These are phyloP conservation scores for Rhododendron molle DNA, from an alignment of 148 eudicot genomes.

Conservation along the genomic window DNA sequence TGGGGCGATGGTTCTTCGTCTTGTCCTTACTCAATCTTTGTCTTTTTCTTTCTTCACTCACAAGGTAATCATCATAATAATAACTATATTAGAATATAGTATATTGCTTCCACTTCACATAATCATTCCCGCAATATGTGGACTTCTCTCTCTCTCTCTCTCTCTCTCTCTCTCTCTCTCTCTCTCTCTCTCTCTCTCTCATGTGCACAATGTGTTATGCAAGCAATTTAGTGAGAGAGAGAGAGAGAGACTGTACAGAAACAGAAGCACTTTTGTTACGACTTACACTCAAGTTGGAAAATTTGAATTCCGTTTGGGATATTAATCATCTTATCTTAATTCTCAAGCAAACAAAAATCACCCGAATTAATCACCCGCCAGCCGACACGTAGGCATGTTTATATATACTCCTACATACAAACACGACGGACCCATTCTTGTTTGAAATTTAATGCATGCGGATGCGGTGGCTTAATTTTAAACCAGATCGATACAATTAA, in stretches of 20 bases:
- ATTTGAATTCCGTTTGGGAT: neutral
- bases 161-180: neutral
- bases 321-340: neutral
- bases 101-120: constrained; percentile 81
- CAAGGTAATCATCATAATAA: constrained; percentile 55
- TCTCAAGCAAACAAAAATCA: neutral
- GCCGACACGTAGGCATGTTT: neutral
- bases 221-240: neutral
- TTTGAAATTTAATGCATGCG: neutral
- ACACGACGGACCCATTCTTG: neutral
- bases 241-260: neutral
- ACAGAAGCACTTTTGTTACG: neutral
- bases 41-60: constrained; percentile 63
- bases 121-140: constrained; percentile 13
- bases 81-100: constrained; percentile 17
- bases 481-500: neutral
- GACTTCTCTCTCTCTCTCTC: neutral
- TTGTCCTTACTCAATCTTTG: constrained; percentile 54
- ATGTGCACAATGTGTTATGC: neutral
- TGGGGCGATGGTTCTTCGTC: constrained; percentile 38
- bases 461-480: neutral
- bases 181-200: neutral
- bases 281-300: neutral
- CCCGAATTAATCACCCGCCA: neutral
- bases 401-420: neutral